Conservation (phyloP, 2,329 filamentous ascomycete species). For the Monilinia laxa region DNA sequence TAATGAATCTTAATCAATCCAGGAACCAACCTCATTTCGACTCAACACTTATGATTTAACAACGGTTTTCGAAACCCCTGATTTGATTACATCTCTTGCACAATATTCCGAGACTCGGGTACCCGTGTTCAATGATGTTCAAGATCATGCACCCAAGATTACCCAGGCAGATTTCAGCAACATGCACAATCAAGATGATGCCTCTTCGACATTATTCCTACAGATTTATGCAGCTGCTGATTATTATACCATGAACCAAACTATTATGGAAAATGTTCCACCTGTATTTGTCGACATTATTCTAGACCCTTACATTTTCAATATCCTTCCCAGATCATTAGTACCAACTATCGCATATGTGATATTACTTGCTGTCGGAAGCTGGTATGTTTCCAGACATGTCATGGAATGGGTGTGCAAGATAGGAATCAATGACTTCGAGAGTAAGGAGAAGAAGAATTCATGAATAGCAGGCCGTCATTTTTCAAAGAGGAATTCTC, state of each 20-base stretch:
- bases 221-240: conserved; percentile 75
- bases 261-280: conserved; percentile 72
- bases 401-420: conserved; percentile 33
- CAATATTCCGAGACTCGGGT: conserved; percentile 57
- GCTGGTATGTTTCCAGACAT: conserved; percentile 37
- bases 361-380: conserved; percentile 53
- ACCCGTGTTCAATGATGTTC: conserved; percentile 28
- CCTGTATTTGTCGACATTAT: conserved; percentile 78
- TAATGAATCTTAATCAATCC: conserved; percentile 26
- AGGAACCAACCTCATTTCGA: conserved; percentile 85
- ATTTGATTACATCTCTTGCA: conserved; percentile 64
- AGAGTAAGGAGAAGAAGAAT: conserved; percentile 29
- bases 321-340: conserved; percentile 76
- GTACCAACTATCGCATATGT: conserved; percentile 71
- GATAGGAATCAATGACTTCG: conserved; percentile 21
- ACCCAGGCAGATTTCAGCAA: conserved; percentile 10
- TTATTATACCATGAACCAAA: conserved; percentile 74
- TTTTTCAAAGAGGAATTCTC: background rate
- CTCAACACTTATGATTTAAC: conserved; percentile 64
- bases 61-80: conserved; percentile 59
- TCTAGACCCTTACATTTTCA: conserved; percentile 80
- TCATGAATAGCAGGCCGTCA: conserved; percentile 18
- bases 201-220: conserved; percentile 46
- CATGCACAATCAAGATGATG: conserved; percentile 25
- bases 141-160: conserved; percentile 27